Percentiles rank a stretch among this genome's conserved stretches.
These are phyloP conservation scores for Eutrema yunnanense DNA, from an alignment of 345 rosid species.

Conservation along the genomic window DNA sequence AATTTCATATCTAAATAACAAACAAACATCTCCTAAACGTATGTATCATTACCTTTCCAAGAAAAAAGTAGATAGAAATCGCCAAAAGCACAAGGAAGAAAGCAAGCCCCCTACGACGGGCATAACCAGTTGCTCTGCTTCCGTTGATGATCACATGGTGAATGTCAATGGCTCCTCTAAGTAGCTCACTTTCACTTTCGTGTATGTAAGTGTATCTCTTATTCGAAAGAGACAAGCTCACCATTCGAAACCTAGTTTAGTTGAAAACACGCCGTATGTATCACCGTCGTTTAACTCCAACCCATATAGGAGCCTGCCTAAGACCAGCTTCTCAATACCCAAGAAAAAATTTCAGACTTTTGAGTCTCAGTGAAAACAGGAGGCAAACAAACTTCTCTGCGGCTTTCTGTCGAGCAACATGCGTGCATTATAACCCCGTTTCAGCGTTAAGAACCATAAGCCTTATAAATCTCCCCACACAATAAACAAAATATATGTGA, in stretches of 20 bases:
- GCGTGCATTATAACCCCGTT: conserved; percentile 2
- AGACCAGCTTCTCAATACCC: conserved; percentile 11
- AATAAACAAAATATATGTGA: neutral
- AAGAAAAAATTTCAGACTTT: neutral
- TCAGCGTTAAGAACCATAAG: neutral
- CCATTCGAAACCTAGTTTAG: conserved; percentile 32
- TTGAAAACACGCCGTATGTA: neutral
- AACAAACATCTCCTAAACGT: neutral
- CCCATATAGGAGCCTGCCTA: neutral
- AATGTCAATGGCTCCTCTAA: conserved; percentile 41
- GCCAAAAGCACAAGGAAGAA: conserved; percentile 33
- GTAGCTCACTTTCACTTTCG: conserved; percentile 37
- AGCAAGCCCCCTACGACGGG: conserved; percentile 26
- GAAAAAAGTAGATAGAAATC: conserved; percentile 29
- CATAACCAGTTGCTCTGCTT: conserved; percentile 28
- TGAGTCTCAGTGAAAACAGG: neutral
- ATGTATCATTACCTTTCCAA: conserved; percentile 41
- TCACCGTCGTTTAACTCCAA: conserved; percentile 6
- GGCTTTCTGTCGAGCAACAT: conserved; percentile 21
- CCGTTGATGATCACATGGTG: conserved; percentile 54
- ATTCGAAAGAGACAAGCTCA: conserved; percentile 29
- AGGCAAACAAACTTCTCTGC: neutral
- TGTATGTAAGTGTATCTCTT: conserved; percentile 40
- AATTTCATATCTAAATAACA: neutral
- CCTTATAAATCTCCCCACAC: neutral